Evolutionary conservation across 371 early-diverging fungal species (phyloP).

Genomic region (Rhizopus delemar): DNA sequence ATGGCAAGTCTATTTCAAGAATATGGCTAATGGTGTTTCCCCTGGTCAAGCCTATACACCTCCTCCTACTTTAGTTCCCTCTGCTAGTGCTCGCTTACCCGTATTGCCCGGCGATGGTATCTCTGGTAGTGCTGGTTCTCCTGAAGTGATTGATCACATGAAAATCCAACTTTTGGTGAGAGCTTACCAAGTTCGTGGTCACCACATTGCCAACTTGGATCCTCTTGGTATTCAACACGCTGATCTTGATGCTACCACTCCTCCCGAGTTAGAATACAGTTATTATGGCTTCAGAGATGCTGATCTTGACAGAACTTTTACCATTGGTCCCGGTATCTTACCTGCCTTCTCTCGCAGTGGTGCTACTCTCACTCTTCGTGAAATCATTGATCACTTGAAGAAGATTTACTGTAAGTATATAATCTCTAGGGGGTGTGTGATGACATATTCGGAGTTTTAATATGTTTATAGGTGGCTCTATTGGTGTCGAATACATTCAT

Average conservation of each 20-base stretch:
- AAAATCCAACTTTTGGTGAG: slow-evolving; percentile 96
- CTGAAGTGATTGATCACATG: slow-evolving; percentile 91
- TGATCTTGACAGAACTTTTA: slow-evolving; percentile 90
- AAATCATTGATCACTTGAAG: slow-evolving; percentile 83
- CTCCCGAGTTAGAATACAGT: slow-evolving; percentile 82
- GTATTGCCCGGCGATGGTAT: slow-evolving; percentile 52
- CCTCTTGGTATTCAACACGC: slow-evolving; percentile 84
- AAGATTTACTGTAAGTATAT: slow-evolving; percentile 76
- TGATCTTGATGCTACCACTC: slow-evolving; percentile 57
- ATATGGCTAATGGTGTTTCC: slow-evolving; percentile 73
- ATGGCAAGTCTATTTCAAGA: slow-evolving; percentile 96
- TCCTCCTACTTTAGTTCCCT: slow-evolving; percentile 79
- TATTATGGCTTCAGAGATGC: slow-evolving; percentile 93
- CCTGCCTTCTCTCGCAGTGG: slow-evolving; percentile 80
- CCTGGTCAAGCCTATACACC: slow-evolving; percentile 79
- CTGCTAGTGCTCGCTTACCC: slow-evolving; percentile 69
- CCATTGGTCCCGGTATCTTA: slow-evolving; percentile 92
- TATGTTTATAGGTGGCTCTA: slow-evolving; percentile 56
- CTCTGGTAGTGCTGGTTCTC: slow-evolving; percentile 37
- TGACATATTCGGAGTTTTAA: background rate
- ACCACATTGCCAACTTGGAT: slow-evolving; percentile 92
- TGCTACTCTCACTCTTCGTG: slow-evolving; percentile 79
- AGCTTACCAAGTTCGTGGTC: slow-evolving; percentile 97
- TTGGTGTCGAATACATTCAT: slow-evolving; percentile 97
- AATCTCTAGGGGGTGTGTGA: background rate